phyloP scores from a whole-genome alignment of 768 basidiomycete species.

The Galerina marginata region DNA sequence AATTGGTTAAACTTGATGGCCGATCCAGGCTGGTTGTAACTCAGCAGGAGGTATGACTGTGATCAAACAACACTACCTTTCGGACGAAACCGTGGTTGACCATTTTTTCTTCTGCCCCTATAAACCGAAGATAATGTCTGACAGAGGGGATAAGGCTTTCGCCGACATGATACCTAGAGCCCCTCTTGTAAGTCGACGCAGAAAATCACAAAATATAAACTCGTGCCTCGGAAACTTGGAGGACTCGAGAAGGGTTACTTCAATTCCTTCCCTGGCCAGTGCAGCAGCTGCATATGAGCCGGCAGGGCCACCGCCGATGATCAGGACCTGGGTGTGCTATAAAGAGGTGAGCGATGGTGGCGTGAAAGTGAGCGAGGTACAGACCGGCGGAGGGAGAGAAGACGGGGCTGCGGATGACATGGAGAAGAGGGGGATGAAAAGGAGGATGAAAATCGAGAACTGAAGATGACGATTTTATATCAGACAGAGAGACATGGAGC shows the following conservation, averaged over 20 bases:
- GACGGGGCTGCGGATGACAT: constrained; percentile 30
- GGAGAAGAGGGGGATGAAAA: constrained; percentile 26
- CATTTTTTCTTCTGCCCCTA: constrained; percentile 60
- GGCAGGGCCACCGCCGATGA: constrained; percentile 60
- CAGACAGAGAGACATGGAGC: constrained; percentile 15
- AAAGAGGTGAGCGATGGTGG: constrained; percentile 5
- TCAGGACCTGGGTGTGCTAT: constrained; percentile 49
- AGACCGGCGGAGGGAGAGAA: constrained; percentile 37
- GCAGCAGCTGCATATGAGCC: constrained; percentile 62
- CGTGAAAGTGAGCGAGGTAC: constrained; percentile 2
- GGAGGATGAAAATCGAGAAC: constrained; percentile 13
- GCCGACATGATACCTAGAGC: constrained; percentile 57
- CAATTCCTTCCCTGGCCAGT: constrained; percentile 59
- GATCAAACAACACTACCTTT: constrained; percentile 43
- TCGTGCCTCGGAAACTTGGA: constrained; percentile 57
- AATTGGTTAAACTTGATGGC: constrained; percentile 68
- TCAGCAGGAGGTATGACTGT: constrained; percentile 1
- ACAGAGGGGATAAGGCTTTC: constrained; percentile 67
- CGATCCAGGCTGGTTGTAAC: constrained; percentile 55
- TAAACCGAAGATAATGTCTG: constrained; percentile 63
- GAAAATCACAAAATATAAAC: not conserved
- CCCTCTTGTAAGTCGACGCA: not conserved
- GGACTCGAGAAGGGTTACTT: constrained; percentile 58
- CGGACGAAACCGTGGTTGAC: constrained; percentile 51
- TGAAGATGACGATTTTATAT: constrained; percentile 27